Evolutionary conservation across 2,329 filamentous ascomycete species (phyloP).

Genomic region (Arthrobotrys sinensis): DNA sequence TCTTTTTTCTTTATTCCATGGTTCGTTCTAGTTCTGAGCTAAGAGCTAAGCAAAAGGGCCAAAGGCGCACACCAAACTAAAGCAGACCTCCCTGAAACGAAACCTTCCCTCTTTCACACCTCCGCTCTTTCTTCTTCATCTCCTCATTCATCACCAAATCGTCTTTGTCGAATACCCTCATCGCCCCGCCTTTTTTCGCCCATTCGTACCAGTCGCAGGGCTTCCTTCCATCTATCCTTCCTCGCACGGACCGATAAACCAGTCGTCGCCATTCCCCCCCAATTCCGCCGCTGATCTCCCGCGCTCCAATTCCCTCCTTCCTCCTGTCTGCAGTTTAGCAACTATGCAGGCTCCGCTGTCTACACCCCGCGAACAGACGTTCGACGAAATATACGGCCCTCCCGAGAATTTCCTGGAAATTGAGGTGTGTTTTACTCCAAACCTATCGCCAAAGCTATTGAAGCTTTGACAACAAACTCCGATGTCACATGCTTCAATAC

Average conservation of each 20-base stretch:
- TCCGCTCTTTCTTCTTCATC: constrained; percentile 7
- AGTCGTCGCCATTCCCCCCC: not conserved
- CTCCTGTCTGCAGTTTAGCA: not conserved
- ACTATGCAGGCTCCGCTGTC: constrained; percentile 75
- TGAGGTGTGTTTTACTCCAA: constrained; percentile 75
- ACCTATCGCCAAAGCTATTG: not conserved
- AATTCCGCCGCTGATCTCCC: constrained; percentile 37
- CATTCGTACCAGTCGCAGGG: constrained; percentile 17
- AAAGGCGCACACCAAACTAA: constrained; percentile 38
- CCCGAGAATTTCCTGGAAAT: constrained; percentile 99
- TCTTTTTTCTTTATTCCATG: not conserved
- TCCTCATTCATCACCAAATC: constrained; percentile 5
- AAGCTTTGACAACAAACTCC: constrained; percentile 21
- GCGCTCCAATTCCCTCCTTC: constrained; percentile 5
- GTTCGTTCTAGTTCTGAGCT: not conserved
- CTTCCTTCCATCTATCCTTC: constrained; percentile 7
- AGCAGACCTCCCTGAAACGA: constrained; percentile 1
- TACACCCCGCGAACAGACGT: constrained; percentile 87
- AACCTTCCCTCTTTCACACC: not conserved
- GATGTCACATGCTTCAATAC: constrained; percentile 3
- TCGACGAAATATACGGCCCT: constrained; percentile 98
- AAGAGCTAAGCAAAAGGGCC: constrained; percentile 18
- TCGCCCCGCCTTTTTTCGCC: not conserved
- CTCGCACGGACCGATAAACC: not conserved
- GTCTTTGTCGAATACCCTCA: constrained; percentile 12